Conservation (phyloP, 139 green algal genomes). For the Protoeuglena noctilucae region DNA sequence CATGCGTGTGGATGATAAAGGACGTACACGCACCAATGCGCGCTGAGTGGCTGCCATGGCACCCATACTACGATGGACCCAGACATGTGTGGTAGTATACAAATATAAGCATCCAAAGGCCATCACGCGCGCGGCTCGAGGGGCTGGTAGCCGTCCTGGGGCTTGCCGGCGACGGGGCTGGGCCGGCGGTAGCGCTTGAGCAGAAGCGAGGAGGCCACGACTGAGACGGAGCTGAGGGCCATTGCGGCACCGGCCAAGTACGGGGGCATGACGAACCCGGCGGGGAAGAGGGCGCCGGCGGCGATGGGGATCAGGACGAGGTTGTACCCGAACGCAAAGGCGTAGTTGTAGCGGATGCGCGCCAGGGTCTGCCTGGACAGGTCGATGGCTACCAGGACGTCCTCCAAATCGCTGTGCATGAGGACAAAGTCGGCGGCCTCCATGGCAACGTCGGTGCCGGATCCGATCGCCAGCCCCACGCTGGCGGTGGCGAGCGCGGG, state of each 20-base stretch:
- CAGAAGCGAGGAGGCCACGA: slow-evolving; percentile 65
- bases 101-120: no score
- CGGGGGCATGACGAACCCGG: slow-evolving; percentile 45
- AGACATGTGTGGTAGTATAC: no score
- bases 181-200: slow-evolving; percentile 56
- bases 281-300: slow-evolving; percentile 55
- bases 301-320: slow-evolving; percentile 67
- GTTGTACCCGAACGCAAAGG: slow-evolving; percentile 92
- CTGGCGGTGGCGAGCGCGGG: slow-evolving; percentile 85
- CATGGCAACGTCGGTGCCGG: slow-evolving; percentile 61
- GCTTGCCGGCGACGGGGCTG: no score
- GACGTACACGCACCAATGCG: no score
- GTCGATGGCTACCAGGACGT: slow-evolving; percentile 77
- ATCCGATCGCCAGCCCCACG: slow-evolving; percentile 84
- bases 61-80: no score
- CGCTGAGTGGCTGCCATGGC: no score
- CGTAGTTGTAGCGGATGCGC: slow-evolving; percentile 81
- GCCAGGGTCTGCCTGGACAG: slow-evolving; percentile 60
- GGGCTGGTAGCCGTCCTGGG: no score
- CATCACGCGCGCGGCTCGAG: no score
- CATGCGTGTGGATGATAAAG: no score
- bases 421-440: slow-evolving; percentile 84
- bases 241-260: slow-evolving; percentile 83
- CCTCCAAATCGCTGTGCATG: slow-evolving; percentile 73
- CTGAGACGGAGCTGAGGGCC: slow-evolving; percentile 69